phyloP scores from a whole-genome alignment of 176 grass and related monocot genomes.

The Aegilops longissima region DNA sequence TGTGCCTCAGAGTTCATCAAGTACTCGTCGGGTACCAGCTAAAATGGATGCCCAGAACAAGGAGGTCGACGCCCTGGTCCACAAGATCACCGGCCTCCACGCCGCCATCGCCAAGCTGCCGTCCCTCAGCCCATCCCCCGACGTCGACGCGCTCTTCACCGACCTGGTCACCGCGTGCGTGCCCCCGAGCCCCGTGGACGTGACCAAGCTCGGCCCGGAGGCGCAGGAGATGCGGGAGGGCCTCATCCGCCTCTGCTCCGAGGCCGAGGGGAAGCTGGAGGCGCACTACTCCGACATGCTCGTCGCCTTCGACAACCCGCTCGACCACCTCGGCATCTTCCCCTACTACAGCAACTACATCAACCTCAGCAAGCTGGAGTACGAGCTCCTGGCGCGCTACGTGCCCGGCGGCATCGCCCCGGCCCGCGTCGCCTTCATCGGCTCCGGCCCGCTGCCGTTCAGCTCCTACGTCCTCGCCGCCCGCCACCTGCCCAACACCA shows the following conservation, averaged over 20 bases:
- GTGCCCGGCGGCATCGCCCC: conserved; percentile 24
- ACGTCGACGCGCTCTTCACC: conserved; percentile 69
- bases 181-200: conserved; percentile 56
- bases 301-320: conserved; percentile 57
- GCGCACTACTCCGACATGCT: conserved; percentile 73
- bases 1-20: not conserved
- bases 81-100: conserved; percentile 53
- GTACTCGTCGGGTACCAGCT: too few relatives aligned
- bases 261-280: conserved; percentile 69
- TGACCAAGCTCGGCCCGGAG: conserved; percentile 39
- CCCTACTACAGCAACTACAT: conserved; percentile 82
- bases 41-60: conserved; percentile 40
- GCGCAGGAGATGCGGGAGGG: conserved; percentile 51
- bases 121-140: conserved; percentile 49
- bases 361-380: conserved; percentile 70
- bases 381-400: conserved; percentile 50
- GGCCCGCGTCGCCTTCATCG: conserved; percentile 46
- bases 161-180: conserved; percentile 67
- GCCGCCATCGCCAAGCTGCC: conserved; percentile 47
- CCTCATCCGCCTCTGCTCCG: conserved; percentile 59
- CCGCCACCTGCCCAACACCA: conserved; percentile 30
- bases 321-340: conserved; percentile 62
- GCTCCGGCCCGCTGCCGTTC: conserved; percentile 56
- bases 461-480: conserved; percentile 56
- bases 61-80: conserved; percentile 49